Evolutionary conservation across 176 grass and related monocot genomes (phyloP), one percentile per base, ranked within the genome.

Genomic region (Rhynchospora tenuis): DNA sequence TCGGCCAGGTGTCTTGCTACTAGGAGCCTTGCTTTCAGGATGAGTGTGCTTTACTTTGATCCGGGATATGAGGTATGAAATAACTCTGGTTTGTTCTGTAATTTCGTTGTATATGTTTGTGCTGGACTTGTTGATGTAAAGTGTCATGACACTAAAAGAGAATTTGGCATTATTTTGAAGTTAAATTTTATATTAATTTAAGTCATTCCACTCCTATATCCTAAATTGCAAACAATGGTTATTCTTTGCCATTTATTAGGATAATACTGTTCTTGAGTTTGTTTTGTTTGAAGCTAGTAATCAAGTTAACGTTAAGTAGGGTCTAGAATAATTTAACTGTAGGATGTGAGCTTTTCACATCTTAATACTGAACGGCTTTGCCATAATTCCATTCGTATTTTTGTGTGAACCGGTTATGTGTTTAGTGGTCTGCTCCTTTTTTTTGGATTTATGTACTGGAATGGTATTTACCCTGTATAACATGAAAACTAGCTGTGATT

Each of bases 11-110:
- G 95, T 83, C 92, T 98, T 81, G 90, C 92, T 8, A 93, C 95
- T 19, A 88, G 95, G 68, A 98, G 92, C 86, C 92, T 98, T 24
- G 95, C 95, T 7, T 98, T 98, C 51, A 86, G 89, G 84, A 98
- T 98, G 90, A 93, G 86, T 81, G 95, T 95, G 56, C 92, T 98
- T 80, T 98, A 93, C 84, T 98, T 95, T 75, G 92, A 98, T 91
- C 90, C 93, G 19, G 75, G 88, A 80, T 91, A 86, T 17, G 45
- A 24, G 87, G 92, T 93, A 89, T 74, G 55, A 54, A 78, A 91
- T 87, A 81, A 87, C 58, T 62, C 11, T 28, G 71, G 16, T 83
- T 27, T 79, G 24, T 80, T 9, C 71, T 86, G 17, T 43, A 2
- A 61, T 81, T 75, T 38, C n/a, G 9, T 11, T 80, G 26, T 81